Percentiles rank a stretch among this genome's conserved stretches.
phyloP scores from a whole-genome alignment of 495 filamentous ascomycete genomes.

The Halenospora varia region DNA sequence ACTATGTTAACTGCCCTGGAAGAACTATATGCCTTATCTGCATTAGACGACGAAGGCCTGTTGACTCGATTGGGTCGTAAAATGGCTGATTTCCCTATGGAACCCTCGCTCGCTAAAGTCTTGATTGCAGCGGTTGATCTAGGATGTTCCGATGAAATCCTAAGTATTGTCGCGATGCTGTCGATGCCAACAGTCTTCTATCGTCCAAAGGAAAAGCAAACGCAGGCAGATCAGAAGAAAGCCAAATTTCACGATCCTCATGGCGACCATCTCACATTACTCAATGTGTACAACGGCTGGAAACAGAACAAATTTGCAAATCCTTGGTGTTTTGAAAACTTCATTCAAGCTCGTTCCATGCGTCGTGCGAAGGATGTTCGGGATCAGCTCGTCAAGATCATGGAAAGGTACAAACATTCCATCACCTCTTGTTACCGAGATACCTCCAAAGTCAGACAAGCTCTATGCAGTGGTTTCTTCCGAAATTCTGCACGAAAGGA shows the following conservation, averaged over 20 bases:
- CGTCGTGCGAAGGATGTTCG: constrained; percentile 86
- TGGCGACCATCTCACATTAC: constrained; percentile 88
- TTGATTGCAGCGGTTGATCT: constrained; percentile 84
- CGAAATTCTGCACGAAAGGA: constrained; percentile 93
- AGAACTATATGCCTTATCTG: constrained; percentile 87
- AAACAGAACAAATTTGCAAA: constrained; percentile 74
- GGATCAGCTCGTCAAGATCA: constrained; percentile 86
- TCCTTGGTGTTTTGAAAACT: constrained; percentile 97
- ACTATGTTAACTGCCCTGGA: constrained; percentile 96
- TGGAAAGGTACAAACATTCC: constrained; percentile 79
- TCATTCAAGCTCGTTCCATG: constrained; percentile 89
- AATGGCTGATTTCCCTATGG: constrained; percentile 97
- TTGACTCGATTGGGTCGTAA: constrained; percentile 88
- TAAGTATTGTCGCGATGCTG: constrained; percentile 94
- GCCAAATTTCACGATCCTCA: constrained; percentile 93
- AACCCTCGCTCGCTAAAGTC: constrained; percentile 81
- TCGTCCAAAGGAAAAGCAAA: constrained; percentile 93
- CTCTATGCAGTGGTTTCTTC: constrained; percentile 92
- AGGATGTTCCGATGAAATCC: constrained; percentile 86
- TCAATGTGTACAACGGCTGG: constrained; percentile 97
- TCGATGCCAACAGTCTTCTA: constrained; percentile 84
- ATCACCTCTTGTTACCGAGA: constrained; percentile 82
- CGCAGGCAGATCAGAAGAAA: constrained; percentile 95
- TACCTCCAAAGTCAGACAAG: constrained; percentile 84
- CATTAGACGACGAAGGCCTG: constrained; percentile 94